These are phyloP conservation scores for Globisporangium uncinulatum DNA, from an alignment of 352 stramenopile genomes.

Conservation along the genomic window DNA sequence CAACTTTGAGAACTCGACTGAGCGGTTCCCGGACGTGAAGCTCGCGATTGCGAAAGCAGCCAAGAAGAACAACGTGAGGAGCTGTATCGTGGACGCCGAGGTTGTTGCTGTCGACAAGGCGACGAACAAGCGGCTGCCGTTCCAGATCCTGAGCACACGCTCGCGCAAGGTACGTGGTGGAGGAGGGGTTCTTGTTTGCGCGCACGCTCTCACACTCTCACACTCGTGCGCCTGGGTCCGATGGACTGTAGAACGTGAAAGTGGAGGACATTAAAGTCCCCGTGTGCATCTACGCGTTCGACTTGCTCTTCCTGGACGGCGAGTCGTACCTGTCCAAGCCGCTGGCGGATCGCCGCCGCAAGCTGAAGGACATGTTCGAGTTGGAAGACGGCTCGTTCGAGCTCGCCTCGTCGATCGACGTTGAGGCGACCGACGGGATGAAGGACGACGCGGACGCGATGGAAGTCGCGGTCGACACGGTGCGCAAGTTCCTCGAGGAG, in stretches of 20 bases:
- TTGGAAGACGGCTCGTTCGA: slow-evolving; percentile 92
- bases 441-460: slow-evolving; percentile 87
- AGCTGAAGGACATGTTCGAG: slow-evolving; percentile 92
- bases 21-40: slow-evolving; percentile 94
- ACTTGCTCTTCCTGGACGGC: slow-evolving; percentile 98
- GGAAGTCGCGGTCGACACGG: slow-evolving; percentile 70
- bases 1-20: slow-evolving; percentile 97
- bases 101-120: slow-evolving; percentile 97
- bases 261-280: slow-evolving; percentile 88
- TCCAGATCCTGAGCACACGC: slow-evolving; percentile 98
- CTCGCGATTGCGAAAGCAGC: slow-evolving; percentile 61
- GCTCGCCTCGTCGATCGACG: slow-evolving; percentile 90
- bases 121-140: slow-evolving; percentile 96
- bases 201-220: too few species aligned
- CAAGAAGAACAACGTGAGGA: slow-evolving; percentile 41
- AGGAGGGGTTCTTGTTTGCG: too few species aligned
- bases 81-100: slow-evolving; percentile 98
- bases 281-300: slow-evolving; percentile 96
- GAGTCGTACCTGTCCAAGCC: slow-evolving; percentile 89
- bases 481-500: slow-evolving; percentile 94
- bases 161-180: slow-evolving; percentile 83
- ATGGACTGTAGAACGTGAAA: slow-evolving; percentile 48
- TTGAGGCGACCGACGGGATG: slow-evolving; percentile 80
- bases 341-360: slow-evolving; percentile 86
- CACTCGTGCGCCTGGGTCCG: too few species aligned